Percentiles rank a stretch among this genome's conserved stretches.
Evolutionary conservation across 345 rosid genomes (phyloP).

Genomic region (Eucalyptus cladocalyx): DNA sequence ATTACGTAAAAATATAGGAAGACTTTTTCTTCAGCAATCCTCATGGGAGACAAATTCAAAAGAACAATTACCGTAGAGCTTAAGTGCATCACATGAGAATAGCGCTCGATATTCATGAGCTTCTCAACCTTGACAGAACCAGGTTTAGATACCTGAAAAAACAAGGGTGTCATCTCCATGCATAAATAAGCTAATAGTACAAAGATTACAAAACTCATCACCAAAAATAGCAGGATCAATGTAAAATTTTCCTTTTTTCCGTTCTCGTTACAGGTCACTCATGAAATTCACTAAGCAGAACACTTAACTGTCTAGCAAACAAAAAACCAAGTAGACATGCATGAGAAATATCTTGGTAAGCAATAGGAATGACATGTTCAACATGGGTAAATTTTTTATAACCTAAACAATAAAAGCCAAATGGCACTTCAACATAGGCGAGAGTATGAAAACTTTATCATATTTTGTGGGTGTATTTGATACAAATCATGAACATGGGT

Average conservation of each 20-base stretch:
- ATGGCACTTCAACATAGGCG: background rate
- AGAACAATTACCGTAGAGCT: conserved; percentile 69
- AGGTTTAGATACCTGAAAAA: conserved; percentile 4
- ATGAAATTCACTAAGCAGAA: background rate
- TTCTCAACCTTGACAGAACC: conserved; percentile 91
- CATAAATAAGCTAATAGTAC: conserved; percentile 26
- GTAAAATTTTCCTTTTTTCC: background rate
- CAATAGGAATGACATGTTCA: background rate
- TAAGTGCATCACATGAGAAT: conserved; percentile 97
- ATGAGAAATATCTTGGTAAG: background rate
- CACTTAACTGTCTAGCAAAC: background rate
- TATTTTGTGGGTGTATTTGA: background rate
- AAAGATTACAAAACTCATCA: background rate
- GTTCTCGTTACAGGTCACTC: background rate
- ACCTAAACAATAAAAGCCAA: background rate
- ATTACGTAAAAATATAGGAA: background rate
- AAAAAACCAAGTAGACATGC: background rate
- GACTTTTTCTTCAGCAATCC: background rate
- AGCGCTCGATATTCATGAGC: conserved; percentile 82
- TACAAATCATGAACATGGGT: background rate
- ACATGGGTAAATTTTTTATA: background rate
- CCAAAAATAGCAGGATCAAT: background rate
- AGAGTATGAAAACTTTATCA: background rate
- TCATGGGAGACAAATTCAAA: background rate
- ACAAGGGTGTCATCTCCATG: conserved; percentile 11